Percentiles rank a stretch among this genome's conserved stretches.
These are phyloP conservation scores for Mimosa pudica DNA, from an alignment of 306 rosid species.

Conservation along the genomic window DNA sequence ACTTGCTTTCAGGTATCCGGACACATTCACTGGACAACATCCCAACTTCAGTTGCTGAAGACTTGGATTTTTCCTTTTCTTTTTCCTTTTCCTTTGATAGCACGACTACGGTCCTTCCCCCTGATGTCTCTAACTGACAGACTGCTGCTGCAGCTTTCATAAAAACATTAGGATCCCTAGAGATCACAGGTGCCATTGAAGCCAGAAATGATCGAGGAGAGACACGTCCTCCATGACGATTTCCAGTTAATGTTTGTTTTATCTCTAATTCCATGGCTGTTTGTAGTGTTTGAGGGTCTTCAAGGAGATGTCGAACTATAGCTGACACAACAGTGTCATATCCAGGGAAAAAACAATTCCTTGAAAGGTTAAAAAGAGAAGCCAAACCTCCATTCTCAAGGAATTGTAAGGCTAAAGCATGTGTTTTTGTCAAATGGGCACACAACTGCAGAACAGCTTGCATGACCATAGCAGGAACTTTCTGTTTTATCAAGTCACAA, in stretches of 20 bases:
- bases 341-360: conserved; percentile 91
- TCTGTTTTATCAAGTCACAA: conserved; percentile 89
- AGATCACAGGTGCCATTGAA: conserved; percentile 90
- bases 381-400: conserved; percentile 93
- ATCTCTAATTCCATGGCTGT: conserved; percentile 97
- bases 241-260: conserved; percentile 80
- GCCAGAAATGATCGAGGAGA: conserved; percentile 79
- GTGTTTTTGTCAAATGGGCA: conserved; percentile 89
- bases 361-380: conserved; percentile 80
- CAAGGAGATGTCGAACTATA: conserved; percentile 95
- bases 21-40: conserved; percentile 74
- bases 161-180: conserved; percentile 93
- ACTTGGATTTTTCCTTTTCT: conserved; percentile 83
- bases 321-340: conserved; percentile 96
- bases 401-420: conserved; percentile 77
- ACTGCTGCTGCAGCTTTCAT: conserved; percentile 91
- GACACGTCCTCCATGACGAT: conserved; percentile 80
- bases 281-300: conserved; percentile 98
- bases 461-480: conserved; percentile 91
- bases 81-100: conserved; percentile 82
- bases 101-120: conserved; percentile 81
- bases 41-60: conserved; percentile 65
- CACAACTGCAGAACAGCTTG: conserved; percentile 97
- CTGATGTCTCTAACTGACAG: conserved; percentile 93
- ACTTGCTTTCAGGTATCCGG: conserved; percentile 79